These are phyloP conservation scores for Ceratocystis harringtonii DNA, from an alignment of 2,329 filamentous ascomycete genomes.

Conservation along the genomic window DNA sequence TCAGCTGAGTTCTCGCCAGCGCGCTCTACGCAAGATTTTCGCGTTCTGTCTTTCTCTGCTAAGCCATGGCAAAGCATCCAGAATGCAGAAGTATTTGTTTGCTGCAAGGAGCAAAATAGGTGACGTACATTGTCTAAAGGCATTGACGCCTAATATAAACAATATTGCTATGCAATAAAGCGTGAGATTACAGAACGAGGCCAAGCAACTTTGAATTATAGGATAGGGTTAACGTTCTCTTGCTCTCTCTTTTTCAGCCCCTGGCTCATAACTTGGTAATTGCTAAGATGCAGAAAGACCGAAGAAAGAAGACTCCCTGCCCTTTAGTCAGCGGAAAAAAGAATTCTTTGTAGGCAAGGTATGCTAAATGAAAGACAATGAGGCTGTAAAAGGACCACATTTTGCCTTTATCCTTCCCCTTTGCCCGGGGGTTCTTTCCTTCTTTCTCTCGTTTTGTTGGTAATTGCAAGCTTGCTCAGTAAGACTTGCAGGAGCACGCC, in stretches of 20 bases:
- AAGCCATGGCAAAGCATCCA: background rate
- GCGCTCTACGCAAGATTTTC: background rate
- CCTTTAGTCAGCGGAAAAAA: background rate
- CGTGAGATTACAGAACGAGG: background rate
- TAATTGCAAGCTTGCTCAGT: background rate
- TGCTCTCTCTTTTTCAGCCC: too few relatives aligned
- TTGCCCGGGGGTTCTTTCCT: slow-evolving; percentile 6
- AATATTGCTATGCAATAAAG: background rate
- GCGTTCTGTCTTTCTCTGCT: background rate
- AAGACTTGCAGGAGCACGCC: background rate
- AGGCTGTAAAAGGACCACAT: background rate
- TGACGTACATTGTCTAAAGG: background rate
- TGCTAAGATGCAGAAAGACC: too few relatives aligned
- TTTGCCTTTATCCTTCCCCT: background rate
- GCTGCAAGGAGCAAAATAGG: background rate
- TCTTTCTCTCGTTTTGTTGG: background rate
- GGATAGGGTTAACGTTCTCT: too few relatives aligned
- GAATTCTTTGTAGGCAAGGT: background rate
- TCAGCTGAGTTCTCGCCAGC: background rate
- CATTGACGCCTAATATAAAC: background rate
- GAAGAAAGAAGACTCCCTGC: too few relatives aligned
- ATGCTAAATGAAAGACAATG: background rate
- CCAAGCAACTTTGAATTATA: too few relatives aligned
- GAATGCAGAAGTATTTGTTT: background rate
- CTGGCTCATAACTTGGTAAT: too few relatives aligned